Base-by-base conservation (phyloP, 176 grass and related monocot species). In the Aegilops tauschii region DNA sequence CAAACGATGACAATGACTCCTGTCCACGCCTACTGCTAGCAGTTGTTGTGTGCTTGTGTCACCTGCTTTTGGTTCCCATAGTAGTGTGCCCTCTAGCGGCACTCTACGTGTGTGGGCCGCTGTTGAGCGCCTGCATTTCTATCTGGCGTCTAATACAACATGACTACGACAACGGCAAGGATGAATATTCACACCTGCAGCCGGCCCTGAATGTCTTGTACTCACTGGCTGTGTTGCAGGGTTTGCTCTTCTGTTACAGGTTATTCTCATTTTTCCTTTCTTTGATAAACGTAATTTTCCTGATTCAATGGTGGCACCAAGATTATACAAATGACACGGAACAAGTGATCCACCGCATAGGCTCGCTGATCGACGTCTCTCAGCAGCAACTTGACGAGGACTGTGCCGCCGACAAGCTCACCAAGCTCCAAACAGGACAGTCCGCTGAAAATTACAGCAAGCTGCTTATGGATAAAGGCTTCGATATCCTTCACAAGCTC, bases 101-200 rank as follows among this genome's bases (percentile, higher is more conserved):
- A 7, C 12, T 86, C 8, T 62, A 73, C 20, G 0, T 73, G 27
- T 10, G 17, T 1, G 76, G 84, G 3, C 0, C 63, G 5, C 35
- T 18, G 1, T 47, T 86, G 54, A 47, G 36, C 5, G 1, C 37
- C 0, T 52, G 76, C 12, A 35, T 80, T 8, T 71, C 66, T 0
- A 5, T 86, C 5, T 80, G 85, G 85, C 85, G 66, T 25, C 66
- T 86, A 71, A 5, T 36, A 40, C 34, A 71, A 36, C 68, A n/a
- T 23, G 68, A 71, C 9, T 71, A 39, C 9, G 34, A 20, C 9
- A 36, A 20, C 18, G 0, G 44, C 44, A 47, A 47, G 20, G 69
- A 23, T 40, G 69, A 37, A 23, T 36, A 72, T 36, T 35, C n/a
- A 37, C 37, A 72, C 20, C 69, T 72, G 35, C n/a, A 42, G n/a